Percentiles rank a stretch among this genome's conserved stretches.
Evolutionary conservation across 352 stramenopile genomes (phyloP).

Genomic region (Phytophthora foliorum): DNA sequence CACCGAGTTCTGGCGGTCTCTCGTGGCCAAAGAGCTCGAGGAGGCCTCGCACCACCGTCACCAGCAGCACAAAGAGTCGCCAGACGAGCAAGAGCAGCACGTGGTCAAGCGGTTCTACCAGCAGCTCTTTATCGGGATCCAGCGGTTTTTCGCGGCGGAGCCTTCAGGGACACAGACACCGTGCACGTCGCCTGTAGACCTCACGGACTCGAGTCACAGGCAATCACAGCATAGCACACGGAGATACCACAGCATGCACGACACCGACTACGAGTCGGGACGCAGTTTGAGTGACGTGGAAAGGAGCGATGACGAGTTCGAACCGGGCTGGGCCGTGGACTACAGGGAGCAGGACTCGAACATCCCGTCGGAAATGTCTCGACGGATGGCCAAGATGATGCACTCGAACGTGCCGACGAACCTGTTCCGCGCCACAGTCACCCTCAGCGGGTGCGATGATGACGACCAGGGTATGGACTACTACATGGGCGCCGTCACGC

Average conservation of each 20-base stretch:
- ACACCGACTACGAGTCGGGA: constrained; percentile 22
- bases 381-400: constrained; percentile 84
- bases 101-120: constrained; percentile 61
- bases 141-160: constrained; percentile 52
- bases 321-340: constrained; percentile 81
- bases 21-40: constrained; percentile 60
- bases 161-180: constrained; percentile 59
- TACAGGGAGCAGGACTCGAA: constrained; percentile 82
- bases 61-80: not conserved
- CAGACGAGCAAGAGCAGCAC: constrained; percentile 40
- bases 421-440: constrained; percentile 78
- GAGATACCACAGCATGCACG: constrained; percentile 14
- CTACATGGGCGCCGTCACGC: constrained; percentile 66
- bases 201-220: constrained; percentile 43
- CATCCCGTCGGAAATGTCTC: constrained; percentile 70
- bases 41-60: constrained; percentile 24
- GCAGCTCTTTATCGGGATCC: constrained; percentile 57
- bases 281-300: constrained; percentile 16
- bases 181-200: constrained; percentile 69
- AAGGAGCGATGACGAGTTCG: constrained; percentile 36
- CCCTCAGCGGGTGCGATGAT: constrained; percentile 38
- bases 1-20: constrained; percentile 70
- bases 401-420: constrained; percentile 79
- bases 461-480: constrained; percentile 35
- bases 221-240: constrained; percentile 23